Evolutionary conservation across 768 basidiomycete genomes (phyloP), one percentile per base, ranked within the genome.

Genomic region (Collybiopsis luxurians): DNA sequence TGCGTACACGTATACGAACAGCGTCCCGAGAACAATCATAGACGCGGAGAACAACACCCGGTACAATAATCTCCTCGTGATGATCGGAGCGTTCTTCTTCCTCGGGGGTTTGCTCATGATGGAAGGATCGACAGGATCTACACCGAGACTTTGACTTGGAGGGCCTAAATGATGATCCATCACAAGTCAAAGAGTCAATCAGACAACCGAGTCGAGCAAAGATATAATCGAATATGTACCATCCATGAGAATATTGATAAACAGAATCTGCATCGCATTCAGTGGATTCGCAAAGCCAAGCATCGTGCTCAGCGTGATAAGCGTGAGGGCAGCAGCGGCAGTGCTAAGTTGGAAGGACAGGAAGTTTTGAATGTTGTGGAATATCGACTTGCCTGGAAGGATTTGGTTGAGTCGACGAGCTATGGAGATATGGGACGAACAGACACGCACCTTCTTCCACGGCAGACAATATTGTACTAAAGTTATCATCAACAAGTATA

Each of bases 291-390:
- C 87, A 31, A 97, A 78, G 13, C 89, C 86, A 64, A 98, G 84
- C 69, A 95, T 79, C 21, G 95, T 98, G 69, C 91, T 93, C 55
- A 98, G 77, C 1, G 95, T 95, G 73, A 98, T 98, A 62, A 98
- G 78, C n/a, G 91, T 87, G 61, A 98, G 76, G 2, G 95, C 95
- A 21, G 96, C 94, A 2, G 93, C 92, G n/a, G 96, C 96, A 2
- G 96, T 98, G 63, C 93, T 95, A 17, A 98, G 83, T 71, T 98
- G 95, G 82, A 98, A 98, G 40, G 91, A 84, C 55, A 98, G 75
- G 79, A 98, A 98, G 70, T 97, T 97, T 70, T 98, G 96, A 66
- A 98, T 96, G 65, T 98, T 98, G 73, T 98, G 93, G 72, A 98
- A 98, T 64, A 98, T 98, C 2, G 93, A 92, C 88, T 97, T 94